phyloP scores from a whole-genome alignment of 2,329 filamentous ascomycete species.

The Septoria linicola region DNA sequence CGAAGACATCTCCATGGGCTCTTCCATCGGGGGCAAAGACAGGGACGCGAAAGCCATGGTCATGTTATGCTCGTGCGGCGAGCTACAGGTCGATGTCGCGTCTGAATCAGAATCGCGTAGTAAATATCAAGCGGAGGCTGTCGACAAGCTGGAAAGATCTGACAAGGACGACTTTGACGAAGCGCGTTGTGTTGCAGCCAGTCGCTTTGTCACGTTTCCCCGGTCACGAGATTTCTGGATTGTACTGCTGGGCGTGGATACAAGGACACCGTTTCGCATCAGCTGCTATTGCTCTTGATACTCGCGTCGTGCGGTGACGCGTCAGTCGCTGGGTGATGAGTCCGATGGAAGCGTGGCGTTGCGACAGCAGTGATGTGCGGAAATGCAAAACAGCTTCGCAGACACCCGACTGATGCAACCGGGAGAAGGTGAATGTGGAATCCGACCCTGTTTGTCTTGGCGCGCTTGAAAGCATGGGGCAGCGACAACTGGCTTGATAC shows the following conservation, averaged over 20 bases:
- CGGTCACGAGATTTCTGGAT: too few species aligned
- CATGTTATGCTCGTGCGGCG: slow-evolving; percentile 21
- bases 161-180: too few species aligned
- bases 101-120: slow-evolving; percentile 1
- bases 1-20: slow-evolving; percentile 59
- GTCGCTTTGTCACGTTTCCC: slow-evolving; percentile 12
- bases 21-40: slow-evolving; percentile 38
- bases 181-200: not conserved
- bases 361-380: not conserved
- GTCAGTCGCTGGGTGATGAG: not conserved
- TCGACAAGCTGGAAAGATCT: too few species aligned
- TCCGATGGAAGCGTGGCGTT: not conserved
- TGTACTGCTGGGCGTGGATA: too few species aligned
- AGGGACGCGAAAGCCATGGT: slow-evolving; percentile 31
- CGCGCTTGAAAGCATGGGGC: not conserved
- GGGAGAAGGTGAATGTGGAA: too few species aligned
- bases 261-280: too few species aligned
- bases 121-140: not conserved
- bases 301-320: too few species aligned
- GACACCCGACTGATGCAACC: too few species aligned
- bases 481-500: slow-evolving; percentile 8
- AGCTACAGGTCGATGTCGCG: slow-evolving; percentile 9
- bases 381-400: too few species aligned
- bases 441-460: slow-evolving; percentile 1
- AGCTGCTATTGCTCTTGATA: too few species aligned